Conservation (phyloP, 345 rosid genomes). For the Melaleuca alternifolia region DNA sequence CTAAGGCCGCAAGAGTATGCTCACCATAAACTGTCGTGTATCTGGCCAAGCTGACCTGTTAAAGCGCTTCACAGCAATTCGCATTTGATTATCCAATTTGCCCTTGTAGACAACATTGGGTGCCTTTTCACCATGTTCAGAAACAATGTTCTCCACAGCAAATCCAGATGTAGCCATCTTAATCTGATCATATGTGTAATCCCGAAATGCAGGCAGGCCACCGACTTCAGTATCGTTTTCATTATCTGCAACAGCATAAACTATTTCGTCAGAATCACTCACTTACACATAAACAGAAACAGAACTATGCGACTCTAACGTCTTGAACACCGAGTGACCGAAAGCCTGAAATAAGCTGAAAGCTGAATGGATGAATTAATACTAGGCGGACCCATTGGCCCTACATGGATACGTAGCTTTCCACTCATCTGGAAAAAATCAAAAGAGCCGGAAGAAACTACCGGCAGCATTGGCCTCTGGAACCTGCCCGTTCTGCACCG, state of each 20-base stretch:
- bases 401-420: neutral
- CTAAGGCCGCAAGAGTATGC: neutral
- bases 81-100: slow-evolving; percentile 60
- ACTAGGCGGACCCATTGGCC: neutral
- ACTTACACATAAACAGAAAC: neutral
- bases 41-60: slow-evolving; percentile 93
- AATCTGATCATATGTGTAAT: slow-evolving; percentile 63
- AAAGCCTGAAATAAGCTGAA: neutral
- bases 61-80: slow-evolving; percentile 87
- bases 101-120: slow-evolving; percentile 90
- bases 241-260: slow-evolving; percentile 22
- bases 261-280: neutral
- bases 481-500: neutral
- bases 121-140: slow-evolving; percentile 92
- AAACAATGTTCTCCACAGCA: slow-evolving; percentile 81
- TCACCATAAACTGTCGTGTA: slow-evolving; percentile 70
- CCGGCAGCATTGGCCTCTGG: slow-evolving; percentile 13
- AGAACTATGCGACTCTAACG: neutral
- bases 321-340: neutral
- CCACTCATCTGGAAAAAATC: neutral
- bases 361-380: neutral
- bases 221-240: slow-evolving; percentile 31
- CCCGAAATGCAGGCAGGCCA: slow-evolving; percentile 41
- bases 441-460: neutral
- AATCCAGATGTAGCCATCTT: slow-evolving; percentile 79